Percentiles rank a stretch among this genome's conserved stretches.
Evolutionary conservation across 345 rosid species (phyloP).

Genomic region (Citrus glauca): DNA sequence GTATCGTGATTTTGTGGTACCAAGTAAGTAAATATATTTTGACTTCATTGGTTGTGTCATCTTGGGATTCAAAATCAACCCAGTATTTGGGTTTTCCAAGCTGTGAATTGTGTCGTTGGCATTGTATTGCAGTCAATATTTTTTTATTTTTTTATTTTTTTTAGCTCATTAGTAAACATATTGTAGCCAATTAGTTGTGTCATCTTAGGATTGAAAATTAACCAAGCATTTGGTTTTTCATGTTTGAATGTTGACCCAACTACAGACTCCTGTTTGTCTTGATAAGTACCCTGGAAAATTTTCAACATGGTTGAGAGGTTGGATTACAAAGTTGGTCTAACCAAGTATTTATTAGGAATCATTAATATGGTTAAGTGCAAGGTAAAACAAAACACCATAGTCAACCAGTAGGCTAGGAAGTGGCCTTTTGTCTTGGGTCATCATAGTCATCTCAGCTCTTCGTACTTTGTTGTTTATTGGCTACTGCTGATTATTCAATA

Average conservation of each 20-base stretch:
- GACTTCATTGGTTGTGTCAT: neutral
- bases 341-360: neutral
- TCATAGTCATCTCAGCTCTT: neutral
- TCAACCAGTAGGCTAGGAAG: neutral
- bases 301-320: neutral
- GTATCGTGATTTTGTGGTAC: neutral
- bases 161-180: neutral
- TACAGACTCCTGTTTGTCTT: neutral
- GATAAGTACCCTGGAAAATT: neutral
- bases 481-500: too few relatives aligned
- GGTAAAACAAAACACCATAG: neutral
- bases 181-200: neutral
- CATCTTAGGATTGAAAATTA: neutral
- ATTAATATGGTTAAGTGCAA: neutral
- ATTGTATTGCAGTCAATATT: neutral
- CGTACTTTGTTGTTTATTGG: too few relatives aligned
- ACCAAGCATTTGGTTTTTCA: neutral
- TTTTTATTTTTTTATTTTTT: neutral
- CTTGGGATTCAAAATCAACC: neutral
- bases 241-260: neutral
- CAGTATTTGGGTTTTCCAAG: neutral
- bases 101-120: neutral
- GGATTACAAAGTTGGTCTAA: neutral
- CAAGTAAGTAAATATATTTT: neutral
- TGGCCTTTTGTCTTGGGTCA: neutral